phyloP scores from a whole-genome alignment of 1,284 basidiomycete genomes.

The Jaminaea rosea region DNA sequence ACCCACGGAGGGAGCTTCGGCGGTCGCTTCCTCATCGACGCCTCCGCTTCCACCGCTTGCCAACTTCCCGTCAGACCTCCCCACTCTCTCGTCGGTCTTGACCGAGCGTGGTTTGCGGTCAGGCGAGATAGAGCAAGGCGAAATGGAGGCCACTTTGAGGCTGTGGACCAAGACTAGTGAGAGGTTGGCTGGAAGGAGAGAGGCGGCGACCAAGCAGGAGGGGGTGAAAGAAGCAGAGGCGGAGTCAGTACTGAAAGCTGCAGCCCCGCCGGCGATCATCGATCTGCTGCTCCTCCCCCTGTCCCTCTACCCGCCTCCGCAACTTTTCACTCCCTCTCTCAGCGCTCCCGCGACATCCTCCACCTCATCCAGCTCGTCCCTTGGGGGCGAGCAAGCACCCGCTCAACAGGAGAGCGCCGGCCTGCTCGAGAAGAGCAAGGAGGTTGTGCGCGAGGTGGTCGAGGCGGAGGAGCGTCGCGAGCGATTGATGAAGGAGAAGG shows the following conservation, averaged over 20 bases:
- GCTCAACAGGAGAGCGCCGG: not conserved
- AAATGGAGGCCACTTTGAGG: not conserved
- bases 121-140: too few relatives aligned
- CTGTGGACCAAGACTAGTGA: not conserved
- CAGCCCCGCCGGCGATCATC: not conserved
- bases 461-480: not conserved
- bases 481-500: not conserved
- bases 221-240: not conserved
- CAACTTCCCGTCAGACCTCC: too few relatives aligned
- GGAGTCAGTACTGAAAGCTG: too few relatives aligned
- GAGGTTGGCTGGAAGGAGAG: too few relatives aligned
- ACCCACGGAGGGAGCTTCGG: not conserved
- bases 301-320: not conserved
- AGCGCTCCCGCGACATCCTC: not conserved
- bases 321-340: not conserved
- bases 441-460: not conserved
- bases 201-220: not conserved
- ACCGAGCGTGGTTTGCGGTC: too few relatives aligned
- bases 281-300: not conserved
- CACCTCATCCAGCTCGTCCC: not conserved
- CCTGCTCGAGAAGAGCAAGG: not conserved
- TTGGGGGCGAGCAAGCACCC: not conserved
- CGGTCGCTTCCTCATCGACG: not conserved
- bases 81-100: too few relatives aligned
- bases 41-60: not conserved